A percentile compares a stretch with the other conserved stretches of the same genome.
These are phyloP conservation scores for Kwoniella europaea DNA, from an alignment of 768 basidiomycete genomes.

Conservation along the genomic window DNA sequence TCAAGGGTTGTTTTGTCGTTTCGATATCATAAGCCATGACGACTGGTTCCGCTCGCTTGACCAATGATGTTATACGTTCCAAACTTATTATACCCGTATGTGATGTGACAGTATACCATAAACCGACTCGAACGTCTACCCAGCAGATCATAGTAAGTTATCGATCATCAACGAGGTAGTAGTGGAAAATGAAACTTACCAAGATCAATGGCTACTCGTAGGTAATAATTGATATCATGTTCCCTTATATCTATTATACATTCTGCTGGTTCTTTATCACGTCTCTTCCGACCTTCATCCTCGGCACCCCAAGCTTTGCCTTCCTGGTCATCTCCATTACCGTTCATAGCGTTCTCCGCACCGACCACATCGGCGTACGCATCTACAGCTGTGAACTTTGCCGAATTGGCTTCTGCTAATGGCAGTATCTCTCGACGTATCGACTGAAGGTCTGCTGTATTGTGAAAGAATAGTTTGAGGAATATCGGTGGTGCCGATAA, in stretches of 20 bases:
- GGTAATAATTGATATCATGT: slow-evolving; percentile 95
- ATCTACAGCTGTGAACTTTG: slow-evolving; percentile 92
- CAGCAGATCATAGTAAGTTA: neutral
- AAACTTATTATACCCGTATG: slow-evolving; percentile 78
- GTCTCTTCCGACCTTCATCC: slow-evolving; percentile 62
- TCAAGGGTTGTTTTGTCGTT: slow-evolving; percentile 98
- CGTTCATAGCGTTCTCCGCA: slow-evolving; percentile 55
- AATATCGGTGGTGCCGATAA: slow-evolving; percentile 90
- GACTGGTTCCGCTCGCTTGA: slow-evolving; percentile 97
- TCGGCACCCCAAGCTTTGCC: slow-evolving; percentile 58
- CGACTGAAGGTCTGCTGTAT: slow-evolving; percentile 85
- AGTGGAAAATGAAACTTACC: slow-evolving; percentile 48
- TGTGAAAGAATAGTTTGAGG: slow-evolving; percentile 86
- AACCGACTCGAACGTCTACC: slow-evolving; percentile 84
- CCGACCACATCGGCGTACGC: slow-evolving; percentile 96
- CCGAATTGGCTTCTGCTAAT: slow-evolving; percentile 83
- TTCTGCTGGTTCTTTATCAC: slow-evolving; percentile 72
- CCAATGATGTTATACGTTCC: slow-evolving; percentile 73
- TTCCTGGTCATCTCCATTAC: slow-evolving; percentile 63
- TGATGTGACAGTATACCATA: slow-evolving; percentile 95
- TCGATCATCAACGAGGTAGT: neutral
- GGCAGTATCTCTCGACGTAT: slow-evolving; percentile 89
- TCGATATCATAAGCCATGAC: slow-evolving; percentile 99
- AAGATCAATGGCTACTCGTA: slow-evolving; percentile 99
- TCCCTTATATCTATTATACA: slow-evolving; percentile 93